Percentiles rank a stretch among this genome's conserved stretches.
Evolutionary conservation across 2,329 filamentous ascomycete species (phyloP).

Genomic region (Fusarium goolgardi): DNA sequence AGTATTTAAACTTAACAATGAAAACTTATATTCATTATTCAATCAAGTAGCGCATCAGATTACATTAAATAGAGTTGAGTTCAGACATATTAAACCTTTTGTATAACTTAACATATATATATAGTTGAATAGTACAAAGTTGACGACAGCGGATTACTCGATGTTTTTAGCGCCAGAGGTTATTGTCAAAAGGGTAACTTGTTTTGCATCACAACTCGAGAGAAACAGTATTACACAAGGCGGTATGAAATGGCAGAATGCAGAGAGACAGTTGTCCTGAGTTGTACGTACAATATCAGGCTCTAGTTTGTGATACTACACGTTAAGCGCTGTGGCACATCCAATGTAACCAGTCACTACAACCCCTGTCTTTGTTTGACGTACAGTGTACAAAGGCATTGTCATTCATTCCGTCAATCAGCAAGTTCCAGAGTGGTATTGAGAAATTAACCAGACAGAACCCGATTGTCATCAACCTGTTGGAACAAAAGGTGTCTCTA

Average conservation of each 20-base stretch:
- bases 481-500: too few relatives aligned
- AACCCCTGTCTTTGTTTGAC: rapidly evolving
- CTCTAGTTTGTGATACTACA: neutral
- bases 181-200: neutral
- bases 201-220: neutral
- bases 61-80: too few relatives aligned
- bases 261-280: neutral
- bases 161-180: neutral
- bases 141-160: too few relatives aligned
- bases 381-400: neutral
- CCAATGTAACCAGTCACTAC: neutral
- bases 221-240: neutral
- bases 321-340: neutral
- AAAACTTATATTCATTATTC: too few relatives aligned
- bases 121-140: too few relatives aligned
- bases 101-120: too few relatives aligned
- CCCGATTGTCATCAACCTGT: too few relatives aligned
- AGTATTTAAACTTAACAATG: too few relatives aligned
- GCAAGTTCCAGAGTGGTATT: too few relatives aligned
- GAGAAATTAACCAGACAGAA: too few relatives aligned
- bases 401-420: rapidly evolving
- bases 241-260: neutral
- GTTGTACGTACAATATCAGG: neutral
- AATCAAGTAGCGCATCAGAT: too few relatives aligned
- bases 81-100: too few relatives aligned